Conservation (phyloP, 148 eudicot genomes). For the Fagopyrum homotropicum region DNA sequence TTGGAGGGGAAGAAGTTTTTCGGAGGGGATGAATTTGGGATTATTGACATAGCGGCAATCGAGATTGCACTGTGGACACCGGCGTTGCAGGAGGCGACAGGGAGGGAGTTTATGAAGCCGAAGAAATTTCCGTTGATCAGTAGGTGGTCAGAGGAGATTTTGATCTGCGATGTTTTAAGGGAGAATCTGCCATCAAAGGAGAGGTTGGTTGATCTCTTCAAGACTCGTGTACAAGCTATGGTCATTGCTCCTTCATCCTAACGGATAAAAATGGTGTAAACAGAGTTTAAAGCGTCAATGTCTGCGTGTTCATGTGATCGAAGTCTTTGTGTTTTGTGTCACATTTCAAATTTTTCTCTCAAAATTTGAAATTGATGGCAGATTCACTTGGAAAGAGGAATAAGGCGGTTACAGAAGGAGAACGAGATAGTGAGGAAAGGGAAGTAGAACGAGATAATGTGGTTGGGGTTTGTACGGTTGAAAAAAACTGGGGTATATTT, state of each 20-base stretch:
- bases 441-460: too few species aligned
- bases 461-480: too few species aligned
- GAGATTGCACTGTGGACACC: conserved; percentile 13
- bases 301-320: too few species aligned
- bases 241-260: background rate
- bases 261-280: too few species aligned
- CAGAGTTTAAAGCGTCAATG: too few species aligned
- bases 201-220: background rate
- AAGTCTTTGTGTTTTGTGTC: too few species aligned
- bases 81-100: conserved; percentile 19
- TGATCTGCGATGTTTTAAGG: background rate
- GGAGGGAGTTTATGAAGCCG: background rate
- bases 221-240: background rate
- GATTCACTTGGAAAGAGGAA: too few species aligned
- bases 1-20: conserved; percentile 24
- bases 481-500: too few species aligned
- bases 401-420: too few species aligned
- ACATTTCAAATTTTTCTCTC: too few species aligned
- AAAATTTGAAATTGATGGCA: too few species aligned
- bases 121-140: background rate
- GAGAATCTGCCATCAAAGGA: conserved; percentile 8
- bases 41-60: conserved; percentile 20
- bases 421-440: too few species aligned
- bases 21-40: conserved; percentile 23
- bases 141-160: background rate